These are phyloP conservation scores for Plasmodium adleri DNA, from an alignment of 169 alveolate genomes.

Conservation along the genomic window DNA sequence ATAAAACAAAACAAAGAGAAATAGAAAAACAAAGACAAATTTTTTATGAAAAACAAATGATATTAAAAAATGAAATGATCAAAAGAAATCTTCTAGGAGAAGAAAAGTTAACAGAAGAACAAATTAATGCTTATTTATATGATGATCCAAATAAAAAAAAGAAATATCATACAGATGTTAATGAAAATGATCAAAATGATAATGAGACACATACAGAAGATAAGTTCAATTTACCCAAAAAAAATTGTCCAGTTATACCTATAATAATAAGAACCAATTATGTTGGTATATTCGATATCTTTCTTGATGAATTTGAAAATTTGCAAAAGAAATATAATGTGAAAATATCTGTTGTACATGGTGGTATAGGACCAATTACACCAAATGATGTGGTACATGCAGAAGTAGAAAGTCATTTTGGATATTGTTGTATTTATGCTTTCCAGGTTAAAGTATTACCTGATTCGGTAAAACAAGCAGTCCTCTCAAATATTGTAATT, in stretches of 20 bases:
- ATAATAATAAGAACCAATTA: slow-evolving; percentile 86
- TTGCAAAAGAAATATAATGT: slow-evolving; percentile 77
- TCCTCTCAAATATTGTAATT: slow-evolving; percentile 82
- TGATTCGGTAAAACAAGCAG: slow-evolving; percentile 88
- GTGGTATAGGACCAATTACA: slow-evolving; percentile 90
- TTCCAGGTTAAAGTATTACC: slow-evolving; percentile 88
- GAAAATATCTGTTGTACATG: slow-evolving; percentile 89
- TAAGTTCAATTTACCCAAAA: slow-evolving; percentile 40
- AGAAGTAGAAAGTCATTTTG: slow-evolving; percentile 86
- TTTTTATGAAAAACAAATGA: slow-evolving; percentile 77
- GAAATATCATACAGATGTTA: neutral
- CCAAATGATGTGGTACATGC: slow-evolving; percentile 91
- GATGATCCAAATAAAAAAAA: slow-evolving; percentile 21
- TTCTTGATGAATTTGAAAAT: slow-evolving; percentile 86
- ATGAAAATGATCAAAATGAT: neutral
- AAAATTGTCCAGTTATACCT: slow-evolving; percentile 80
- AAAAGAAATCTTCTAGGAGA: slow-evolving; percentile 66
- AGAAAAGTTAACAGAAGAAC: slow-evolving; percentile 77
- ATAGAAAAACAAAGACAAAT: slow-evolving; percentile 71
- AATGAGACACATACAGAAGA: slow-evolving; percentile 15
- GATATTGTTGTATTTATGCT: slow-evolving; percentile 89
- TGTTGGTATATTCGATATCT: slow-evolving; percentile 87
- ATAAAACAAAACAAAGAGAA: slow-evolving; percentile 71
- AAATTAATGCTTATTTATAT: slow-evolving; percentile 79
- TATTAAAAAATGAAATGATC: slow-evolving; percentile 35